phyloP scores from a whole-genome alignment of 116 monocot genomes.

The Iris pallida region DNA sequence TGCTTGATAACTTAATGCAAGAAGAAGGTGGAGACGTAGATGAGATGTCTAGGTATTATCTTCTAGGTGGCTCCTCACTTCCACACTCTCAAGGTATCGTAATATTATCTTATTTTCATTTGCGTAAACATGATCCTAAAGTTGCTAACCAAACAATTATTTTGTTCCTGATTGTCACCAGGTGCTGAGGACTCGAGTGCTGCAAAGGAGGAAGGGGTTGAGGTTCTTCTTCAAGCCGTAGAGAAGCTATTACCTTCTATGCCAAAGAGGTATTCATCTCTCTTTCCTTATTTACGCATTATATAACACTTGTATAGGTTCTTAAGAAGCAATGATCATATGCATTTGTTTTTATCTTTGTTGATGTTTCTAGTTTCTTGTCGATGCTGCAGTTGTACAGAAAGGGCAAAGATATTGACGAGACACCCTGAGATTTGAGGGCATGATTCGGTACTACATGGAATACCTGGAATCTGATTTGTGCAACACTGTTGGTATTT shows the following conservation, averaged over 20 bases:
- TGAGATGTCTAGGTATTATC: conserved; percentile 25
- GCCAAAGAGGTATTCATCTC: conserved; percentile 3
- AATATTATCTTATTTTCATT: neutral
- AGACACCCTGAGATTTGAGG: neutral
- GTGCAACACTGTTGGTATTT: no score
- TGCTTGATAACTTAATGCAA: conserved; percentile 43
- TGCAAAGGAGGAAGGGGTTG: neutral
- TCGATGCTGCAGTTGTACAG: neutral
- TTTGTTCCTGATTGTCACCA: neutral
- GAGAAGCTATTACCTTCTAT: conserved; percentile 3
- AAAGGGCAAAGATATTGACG: conserved; percentile 9
- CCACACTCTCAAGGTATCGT: conserved; percentile 37
- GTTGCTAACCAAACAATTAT: neutral
- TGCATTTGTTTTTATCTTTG: neutral
- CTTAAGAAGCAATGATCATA: neutral
- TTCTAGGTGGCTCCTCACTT: conserved; percentile 23
- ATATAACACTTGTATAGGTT: neutral
- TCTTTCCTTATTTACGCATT: no score
- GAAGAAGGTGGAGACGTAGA: conserved; percentile 29
- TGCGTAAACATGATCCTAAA: neutral
- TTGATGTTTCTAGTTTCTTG: neutral
- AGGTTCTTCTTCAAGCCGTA: conserved; percentile 8
- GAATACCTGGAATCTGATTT: neutral
- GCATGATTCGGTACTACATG: neutral
- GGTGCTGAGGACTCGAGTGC: neutral